Evolutionary conservation across 371 early-diverging fungal species (phyloP).

Genomic region (Syncephalastrum sp.): DNA sequence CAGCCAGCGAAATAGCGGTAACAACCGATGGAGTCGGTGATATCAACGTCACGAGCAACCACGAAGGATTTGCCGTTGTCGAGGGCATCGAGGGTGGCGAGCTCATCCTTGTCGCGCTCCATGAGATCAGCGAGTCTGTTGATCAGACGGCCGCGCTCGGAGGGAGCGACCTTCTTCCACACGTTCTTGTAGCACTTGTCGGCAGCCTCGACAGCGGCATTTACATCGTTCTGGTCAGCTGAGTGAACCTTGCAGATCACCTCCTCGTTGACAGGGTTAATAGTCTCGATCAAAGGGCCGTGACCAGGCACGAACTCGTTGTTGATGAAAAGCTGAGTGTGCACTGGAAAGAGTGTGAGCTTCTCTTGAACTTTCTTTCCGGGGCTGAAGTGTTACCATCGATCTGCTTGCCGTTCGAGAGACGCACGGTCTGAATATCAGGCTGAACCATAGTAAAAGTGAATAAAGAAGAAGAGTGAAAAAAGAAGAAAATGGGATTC

Average conservation of each 20-base stretch:
- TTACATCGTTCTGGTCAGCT: conserved; percentile 71
- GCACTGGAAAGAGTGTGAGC: conserved; percentile 20
- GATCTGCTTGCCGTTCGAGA: conserved; percentile 19
- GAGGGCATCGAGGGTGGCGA: conserved; percentile 81
- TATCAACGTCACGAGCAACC: conserved; percentile 67
- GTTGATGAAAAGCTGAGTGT: conserved; percentile 70
- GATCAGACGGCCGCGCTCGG: conserved; percentile 39
- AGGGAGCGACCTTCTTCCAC: conserved; percentile 66
- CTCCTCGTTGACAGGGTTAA: conserved; percentile 74
- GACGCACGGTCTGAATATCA: conserved; percentile 23
- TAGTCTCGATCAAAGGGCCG: conserved; percentile 52
- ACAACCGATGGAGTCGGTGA: conserved; percentile 66
- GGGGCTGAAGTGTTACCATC: conserved; percentile 13
- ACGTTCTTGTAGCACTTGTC: conserved; percentile 62
- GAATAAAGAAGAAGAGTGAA: not conserved
- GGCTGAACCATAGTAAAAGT: conserved; percentile 11
- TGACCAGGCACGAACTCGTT: conserved; percentile 70
- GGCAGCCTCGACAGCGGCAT: conserved; percentile 77
- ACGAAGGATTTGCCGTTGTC: conserved; percentile 83
- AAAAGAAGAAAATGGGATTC: conserved; percentile 1
- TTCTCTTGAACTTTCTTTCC: not conserved
- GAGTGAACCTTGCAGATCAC: conserved; percentile 73
- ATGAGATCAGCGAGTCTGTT: conserved; percentile 73
- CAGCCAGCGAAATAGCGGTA: conserved; percentile 82
- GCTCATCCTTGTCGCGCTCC: conserved; percentile 62